Conservation (phyloP, 2,329 filamentous ascomycete genomes). For the Emmonsiellopsis sp. region DNA sequence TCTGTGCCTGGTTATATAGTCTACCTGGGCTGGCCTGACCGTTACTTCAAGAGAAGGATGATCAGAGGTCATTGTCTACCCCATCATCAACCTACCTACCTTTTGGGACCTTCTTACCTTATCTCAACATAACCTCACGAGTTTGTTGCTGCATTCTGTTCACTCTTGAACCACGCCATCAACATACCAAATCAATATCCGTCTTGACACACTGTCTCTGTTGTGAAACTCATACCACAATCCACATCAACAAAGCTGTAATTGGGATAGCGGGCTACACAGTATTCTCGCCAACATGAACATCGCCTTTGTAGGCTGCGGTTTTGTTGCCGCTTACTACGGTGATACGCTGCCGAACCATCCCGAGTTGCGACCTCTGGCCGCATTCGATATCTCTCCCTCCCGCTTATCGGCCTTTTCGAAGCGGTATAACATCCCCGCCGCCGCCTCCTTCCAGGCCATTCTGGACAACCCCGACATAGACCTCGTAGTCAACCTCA, state of each 20-base stretch:
- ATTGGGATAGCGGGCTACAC: neutral
- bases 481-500: neutral
- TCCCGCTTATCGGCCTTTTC: neutral
- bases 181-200: neutral
- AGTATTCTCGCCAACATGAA: slow-evolving; percentile 1
- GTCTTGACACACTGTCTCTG: neutral
- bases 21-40: neutral
- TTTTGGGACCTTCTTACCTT: neutral
- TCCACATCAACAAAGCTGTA: neutral
- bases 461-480: neutral
- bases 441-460: neutral
- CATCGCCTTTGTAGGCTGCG: neutral
- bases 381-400: neutral
- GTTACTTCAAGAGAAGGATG: neutral
- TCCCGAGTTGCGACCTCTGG: neutral
- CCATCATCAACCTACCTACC: neutral
- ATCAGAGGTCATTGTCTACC: neutral
- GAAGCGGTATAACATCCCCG: neutral
- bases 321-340: slow-evolving; percentile 1
- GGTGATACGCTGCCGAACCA: neutral
- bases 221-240: neutral
- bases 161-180: too few species aligned
- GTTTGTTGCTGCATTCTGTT: neutral
- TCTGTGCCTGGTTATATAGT: neutral
- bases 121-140: neutral